These are phyloP conservation scores for Aspergillus ibericus DNA, from an alignment of 2,329 filamentous ascomycete species.

Conservation along the genomic window DNA sequence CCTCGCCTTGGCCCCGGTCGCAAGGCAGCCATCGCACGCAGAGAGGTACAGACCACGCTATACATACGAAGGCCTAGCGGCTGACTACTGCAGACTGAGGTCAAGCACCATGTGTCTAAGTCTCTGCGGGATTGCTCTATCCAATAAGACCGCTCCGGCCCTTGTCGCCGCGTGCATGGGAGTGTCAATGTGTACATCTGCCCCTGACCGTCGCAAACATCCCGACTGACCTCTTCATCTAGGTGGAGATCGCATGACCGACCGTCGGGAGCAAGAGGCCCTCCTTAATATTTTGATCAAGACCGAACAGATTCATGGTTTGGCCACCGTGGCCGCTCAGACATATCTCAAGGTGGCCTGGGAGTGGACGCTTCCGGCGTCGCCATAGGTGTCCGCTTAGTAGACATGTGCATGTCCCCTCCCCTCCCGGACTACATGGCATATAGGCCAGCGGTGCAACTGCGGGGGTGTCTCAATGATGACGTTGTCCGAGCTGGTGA, in stretches of 20 bases:
- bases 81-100: neutral
- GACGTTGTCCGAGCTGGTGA: no score
- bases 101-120: constrained; percentile 10
- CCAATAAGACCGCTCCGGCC: constrained; percentile 11
- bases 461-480: no score
- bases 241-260: constrained; percentile 11
- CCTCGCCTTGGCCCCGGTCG: constrained; percentile 23
- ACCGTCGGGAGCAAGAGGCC: constrained; percentile 10
- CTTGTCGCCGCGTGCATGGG: constrained; percentile 14
- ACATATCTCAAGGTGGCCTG: constrained; percentile 7
- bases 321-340: constrained; percentile 11
- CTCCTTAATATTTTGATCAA: constrained; percentile 8
- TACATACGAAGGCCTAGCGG: no score
- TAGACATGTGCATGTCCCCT: no score
- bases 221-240: neutral
- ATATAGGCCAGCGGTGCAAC: no score
- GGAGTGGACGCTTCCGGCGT: neutral
- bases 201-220: neutral
- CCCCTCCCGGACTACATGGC: no score
- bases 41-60: neutral
- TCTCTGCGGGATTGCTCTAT: constrained; percentile 13
- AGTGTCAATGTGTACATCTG: constrained; percentile 11
- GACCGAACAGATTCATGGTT: constrained; percentile 8
- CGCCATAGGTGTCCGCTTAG: neutral
- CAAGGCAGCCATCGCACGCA: neutral